A percentile compares a stretch with the other conserved stretches of the same genome.
phyloP scores from a whole-genome alignment of 768 basidiomycete species.

The Postia placenta region DNA sequence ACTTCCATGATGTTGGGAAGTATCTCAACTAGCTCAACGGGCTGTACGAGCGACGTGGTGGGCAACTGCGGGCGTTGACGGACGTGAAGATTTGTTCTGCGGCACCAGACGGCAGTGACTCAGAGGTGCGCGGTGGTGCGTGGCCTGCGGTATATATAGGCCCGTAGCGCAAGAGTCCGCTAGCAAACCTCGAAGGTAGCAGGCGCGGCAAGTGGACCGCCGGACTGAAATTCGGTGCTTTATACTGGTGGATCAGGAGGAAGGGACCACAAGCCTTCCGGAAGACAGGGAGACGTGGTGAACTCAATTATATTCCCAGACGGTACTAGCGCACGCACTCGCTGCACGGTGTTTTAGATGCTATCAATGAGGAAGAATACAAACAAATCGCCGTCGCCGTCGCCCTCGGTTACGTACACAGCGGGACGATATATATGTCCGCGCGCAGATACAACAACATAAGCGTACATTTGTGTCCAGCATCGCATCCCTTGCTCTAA shows the following conservation, averaged over 20 bases:
- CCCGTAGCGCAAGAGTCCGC: neutral
- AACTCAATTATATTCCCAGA: neutral
- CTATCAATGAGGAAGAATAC: neutral
- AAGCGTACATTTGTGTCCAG: no score
- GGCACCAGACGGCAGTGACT: no score
- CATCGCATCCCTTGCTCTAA: neutral
- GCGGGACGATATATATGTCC: neutral
- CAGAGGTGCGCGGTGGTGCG: no score
- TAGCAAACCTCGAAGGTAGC: neutral
- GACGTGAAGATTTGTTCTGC: neutral
- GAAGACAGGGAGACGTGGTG: neutral
- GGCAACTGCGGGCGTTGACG: neutral
- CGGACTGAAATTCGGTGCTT: neutral
- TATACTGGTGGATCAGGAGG: conserved; percentile 1
- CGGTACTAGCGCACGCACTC: neutral
- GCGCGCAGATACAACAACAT: no score
- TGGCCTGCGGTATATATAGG: neutral
- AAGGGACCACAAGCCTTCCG: neutral
- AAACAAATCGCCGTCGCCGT: neutral
- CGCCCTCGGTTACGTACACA: neutral
- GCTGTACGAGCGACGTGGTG: conserved; percentile 1
- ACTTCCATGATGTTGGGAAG: conserved; percentile 26
- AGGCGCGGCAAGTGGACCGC: neutral
- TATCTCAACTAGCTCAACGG: neutral
- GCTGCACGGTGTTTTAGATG: neutral